These are phyloP conservation scores for Calocybe cyanea DNA, from an alignment of 768 basidiomycete genomes.

Conservation along the genomic window DNA sequence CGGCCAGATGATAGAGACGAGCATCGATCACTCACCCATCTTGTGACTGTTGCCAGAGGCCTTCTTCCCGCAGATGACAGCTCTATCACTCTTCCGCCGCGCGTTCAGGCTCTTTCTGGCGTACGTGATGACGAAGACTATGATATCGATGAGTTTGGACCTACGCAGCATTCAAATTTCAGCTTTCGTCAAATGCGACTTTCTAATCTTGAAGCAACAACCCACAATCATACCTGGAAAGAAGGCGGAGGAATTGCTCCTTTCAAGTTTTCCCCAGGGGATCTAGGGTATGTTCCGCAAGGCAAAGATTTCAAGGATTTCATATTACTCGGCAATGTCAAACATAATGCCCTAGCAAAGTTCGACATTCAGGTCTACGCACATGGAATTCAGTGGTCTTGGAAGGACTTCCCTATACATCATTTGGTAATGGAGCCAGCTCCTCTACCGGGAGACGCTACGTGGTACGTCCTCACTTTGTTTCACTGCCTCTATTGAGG, in stretches of 20 bases:
- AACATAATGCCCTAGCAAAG: slow-evolving; percentile 23
- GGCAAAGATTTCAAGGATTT: slow-evolving; percentile 35
- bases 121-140: not conserved
- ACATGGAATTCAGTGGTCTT: slow-evolving; percentile 32
- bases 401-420: slow-evolving; percentile 28
- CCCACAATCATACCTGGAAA: slow-evolving; percentile 38
- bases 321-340: slow-evolving; percentile 34
- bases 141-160: slow-evolving; percentile 27
- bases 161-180: slow-evolving; percentile 16
- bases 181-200: slow-evolving; percentile 35
- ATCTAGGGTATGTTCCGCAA: slow-evolving; percentile 39
- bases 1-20: slow-evolving; percentile 23
- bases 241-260: slow-evolving; percentile 34
- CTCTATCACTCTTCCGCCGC: slow-evolving; percentile 24
- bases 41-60: slow-evolving; percentile 33
- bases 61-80: slow-evolving; percentile 35
- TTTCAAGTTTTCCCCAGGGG: slow-evolving; percentile 38
- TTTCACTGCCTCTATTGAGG: not conserved
- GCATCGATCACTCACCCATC: slow-evolving; percentile 32
- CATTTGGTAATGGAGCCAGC: slow-evolving; percentile 30
- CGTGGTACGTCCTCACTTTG: slow-evolving; percentile 23
- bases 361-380: slow-evolving; percentile 21
- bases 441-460: slow-evolving; percentile 26
- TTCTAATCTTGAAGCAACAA: slow-evolving; percentile 29
- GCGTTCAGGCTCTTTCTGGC: slow-evolving; percentile 28